Percentiles rank a stretch among this genome's conserved stretches.
These are phyloP conservation scores for Didymella pinodella DNA, from an alignment of 2,329 filamentous ascomycete species.

Conservation along the genomic window DNA sequence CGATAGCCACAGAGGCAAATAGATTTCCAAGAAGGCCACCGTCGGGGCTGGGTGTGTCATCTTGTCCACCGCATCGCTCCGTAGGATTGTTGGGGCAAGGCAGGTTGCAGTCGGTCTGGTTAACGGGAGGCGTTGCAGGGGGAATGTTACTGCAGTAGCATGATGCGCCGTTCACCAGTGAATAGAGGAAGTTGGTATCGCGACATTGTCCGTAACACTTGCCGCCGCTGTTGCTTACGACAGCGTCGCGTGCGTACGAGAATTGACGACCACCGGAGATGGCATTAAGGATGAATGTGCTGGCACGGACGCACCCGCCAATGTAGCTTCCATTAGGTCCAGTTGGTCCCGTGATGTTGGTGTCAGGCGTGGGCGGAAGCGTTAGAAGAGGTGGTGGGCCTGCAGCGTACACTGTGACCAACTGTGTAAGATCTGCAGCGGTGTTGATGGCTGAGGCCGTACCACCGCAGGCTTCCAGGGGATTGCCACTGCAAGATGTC, in stretches of 20 bases:
- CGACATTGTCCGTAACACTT: neutral
- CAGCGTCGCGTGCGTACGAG: neutral
- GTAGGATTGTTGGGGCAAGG: neutral
- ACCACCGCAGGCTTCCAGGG: constrained; percentile 3
- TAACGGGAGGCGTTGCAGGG: neutral
- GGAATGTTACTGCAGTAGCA: constrained; percentile 6
- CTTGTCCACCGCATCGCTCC: constrained; percentile 3
- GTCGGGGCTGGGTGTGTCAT: neutral
- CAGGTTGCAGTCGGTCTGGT: neutral
- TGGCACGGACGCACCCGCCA: constrained; percentile 1
- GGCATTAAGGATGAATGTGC: neutral
- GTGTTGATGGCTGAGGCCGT: neutral
- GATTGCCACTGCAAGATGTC: neutral
- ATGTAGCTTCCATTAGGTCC: neutral
- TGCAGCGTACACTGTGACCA: constrained; percentile 1
- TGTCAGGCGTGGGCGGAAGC: neutral
- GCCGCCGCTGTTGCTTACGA: neutral
- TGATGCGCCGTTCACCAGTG: neutral
- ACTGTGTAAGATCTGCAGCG: neutral
- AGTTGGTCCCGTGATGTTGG: neutral
- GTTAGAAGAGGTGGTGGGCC: neutral
- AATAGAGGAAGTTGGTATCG: neutral
- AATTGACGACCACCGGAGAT: neutral
- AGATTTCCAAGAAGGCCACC: neutral
- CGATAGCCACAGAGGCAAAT: neutral